Evolutionary conservation across 2,329 filamentous ascomycete species (phyloP).

Genomic region (Ascocoryne sarcoides): DNA sequence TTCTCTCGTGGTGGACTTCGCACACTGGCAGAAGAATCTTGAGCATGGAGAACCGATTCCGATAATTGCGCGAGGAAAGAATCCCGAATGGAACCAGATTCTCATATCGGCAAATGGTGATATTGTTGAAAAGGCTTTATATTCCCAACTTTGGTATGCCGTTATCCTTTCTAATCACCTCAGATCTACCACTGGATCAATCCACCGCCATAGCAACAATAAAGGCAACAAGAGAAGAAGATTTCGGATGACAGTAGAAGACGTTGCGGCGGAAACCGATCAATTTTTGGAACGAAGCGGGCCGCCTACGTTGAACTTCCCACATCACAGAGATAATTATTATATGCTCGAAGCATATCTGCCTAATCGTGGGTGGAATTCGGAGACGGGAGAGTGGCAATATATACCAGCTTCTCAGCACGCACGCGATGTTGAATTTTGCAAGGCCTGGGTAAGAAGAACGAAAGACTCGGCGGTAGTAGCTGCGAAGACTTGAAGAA

Average conservation of each 20-base stretch:
- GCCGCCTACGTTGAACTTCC: constrained; percentile 42
- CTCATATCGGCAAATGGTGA: constrained; percentile 36
- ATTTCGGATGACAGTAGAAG: constrained; percentile 37
- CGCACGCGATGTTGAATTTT: constrained; percentile 13
- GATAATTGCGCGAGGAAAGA: constrained; percentile 38
- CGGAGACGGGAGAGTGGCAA: constrained; percentile 37
- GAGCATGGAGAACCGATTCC: constrained; percentile 44
- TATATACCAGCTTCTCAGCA: constrained; percentile 30
- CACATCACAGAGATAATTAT: constrained; percentile 48
- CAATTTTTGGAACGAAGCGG: constrained; percentile 42
- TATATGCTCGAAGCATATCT: constrained; percentile 50
- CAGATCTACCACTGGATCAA: constrained; percentile 36
- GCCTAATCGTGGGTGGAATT: constrained; percentile 46
- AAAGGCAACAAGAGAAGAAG: constrained; percentile 38
- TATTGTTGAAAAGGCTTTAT: constrained; percentile 38
- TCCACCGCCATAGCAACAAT: constrained; percentile 39
- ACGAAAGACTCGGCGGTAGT: too few species aligned
- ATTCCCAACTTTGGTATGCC: constrained; percentile 41
- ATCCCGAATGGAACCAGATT: constrained; percentile 40
- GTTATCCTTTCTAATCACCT: constrained; percentile 40
- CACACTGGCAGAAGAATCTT: constrained; percentile 44
- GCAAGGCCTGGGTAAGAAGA: constrained; percentile 10
- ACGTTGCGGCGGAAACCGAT: constrained; percentile 39
- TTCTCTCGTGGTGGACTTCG: constrained; percentile 44
- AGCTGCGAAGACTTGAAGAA: too few species aligned